Conservation (phyloP, 495 filamentous ascomycete species). For the Aspergillus homomorphus region DNA sequence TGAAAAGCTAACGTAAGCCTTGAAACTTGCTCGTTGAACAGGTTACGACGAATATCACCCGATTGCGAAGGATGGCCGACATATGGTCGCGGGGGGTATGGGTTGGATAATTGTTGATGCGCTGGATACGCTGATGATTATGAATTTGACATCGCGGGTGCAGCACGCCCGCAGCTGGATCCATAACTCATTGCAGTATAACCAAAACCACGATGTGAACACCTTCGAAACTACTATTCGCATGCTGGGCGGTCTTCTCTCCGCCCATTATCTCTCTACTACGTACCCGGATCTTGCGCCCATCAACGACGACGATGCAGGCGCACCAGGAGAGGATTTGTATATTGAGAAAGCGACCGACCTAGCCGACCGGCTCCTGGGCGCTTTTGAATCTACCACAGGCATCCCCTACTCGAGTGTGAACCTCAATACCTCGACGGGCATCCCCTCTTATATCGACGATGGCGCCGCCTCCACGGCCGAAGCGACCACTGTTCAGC, state of each 20-base stretch:
- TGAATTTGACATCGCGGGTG: slow-evolving; percentile 91
- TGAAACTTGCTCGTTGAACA: slow-evolving; percentile 29
- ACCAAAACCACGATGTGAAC: slow-evolving; percentile 92
- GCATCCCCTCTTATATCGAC: slow-evolving; percentile 76
- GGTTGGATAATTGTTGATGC: slow-evolving; percentile 99
- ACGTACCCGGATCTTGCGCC: slow-evolving; percentile 65
- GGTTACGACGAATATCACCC: slow-evolving; percentile 86
- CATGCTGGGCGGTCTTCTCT: slow-evolving; percentile 92
- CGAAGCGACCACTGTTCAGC: slow-evolving; percentile 85
- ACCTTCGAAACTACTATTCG: slow-evolving; percentile 98
- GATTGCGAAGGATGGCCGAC: slow-evolving; percentile 67
- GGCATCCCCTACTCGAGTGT: slow-evolving; percentile 90
- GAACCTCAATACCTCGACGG: slow-evolving; percentile 71
- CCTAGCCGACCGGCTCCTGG: slow-evolving; percentile 78
- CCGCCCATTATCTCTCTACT: slow-evolving; percentile 88
- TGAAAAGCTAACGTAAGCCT: background rate
- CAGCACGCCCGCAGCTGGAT: slow-evolving; percentile 89
- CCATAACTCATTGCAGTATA: slow-evolving; percentile 72
- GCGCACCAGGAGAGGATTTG: slow-evolving; percentile 74
- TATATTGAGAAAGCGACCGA: slow-evolving; percentile 96
- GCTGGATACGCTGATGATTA: slow-evolving; percentile 93
- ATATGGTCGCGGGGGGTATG: slow-evolving; percentile 73
- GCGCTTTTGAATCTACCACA: slow-evolving; percentile 80
- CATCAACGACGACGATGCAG: slow-evolving; percentile 60
- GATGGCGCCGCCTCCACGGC: slow-evolving; percentile 90